phyloP scores from a whole-genome alignment of 116 monocot species.

The Trichopus zeylanicus region DNA sequence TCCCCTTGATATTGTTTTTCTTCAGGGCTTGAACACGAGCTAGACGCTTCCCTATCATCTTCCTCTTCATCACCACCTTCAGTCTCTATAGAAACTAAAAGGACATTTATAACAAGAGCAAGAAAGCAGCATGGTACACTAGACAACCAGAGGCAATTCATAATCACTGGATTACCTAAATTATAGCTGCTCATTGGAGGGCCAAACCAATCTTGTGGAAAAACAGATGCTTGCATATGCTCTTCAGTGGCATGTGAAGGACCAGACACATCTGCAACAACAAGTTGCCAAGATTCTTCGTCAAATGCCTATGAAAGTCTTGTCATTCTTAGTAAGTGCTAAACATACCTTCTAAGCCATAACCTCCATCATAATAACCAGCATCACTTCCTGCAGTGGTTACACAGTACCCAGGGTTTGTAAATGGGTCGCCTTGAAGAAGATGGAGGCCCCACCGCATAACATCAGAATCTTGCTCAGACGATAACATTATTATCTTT shows the following conservation, averaged over 20 bases:
- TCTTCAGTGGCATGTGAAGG: conserved; percentile 48
- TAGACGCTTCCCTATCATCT: conserved; percentile 33
- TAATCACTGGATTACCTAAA: conserved; percentile 35
- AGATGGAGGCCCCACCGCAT: conserved; percentile 62
- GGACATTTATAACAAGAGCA: no score
- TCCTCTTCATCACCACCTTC: conserved; percentile 23
- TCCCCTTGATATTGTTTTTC: conserved; percentile 13
- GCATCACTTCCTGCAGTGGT: conserved; percentile 19
- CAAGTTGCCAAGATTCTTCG: no score
- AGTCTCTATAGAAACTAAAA: conserved; percentile 32
- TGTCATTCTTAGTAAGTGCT: no score
- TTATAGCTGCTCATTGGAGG: conserved; percentile 29
- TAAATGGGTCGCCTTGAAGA: conserved; percentile 47
- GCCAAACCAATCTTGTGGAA: conserved; percentile 57
- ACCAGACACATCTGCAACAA: conserved; percentile 50
- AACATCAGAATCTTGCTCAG: conserved; percentile 73
- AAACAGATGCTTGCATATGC: conserved; percentile 42
- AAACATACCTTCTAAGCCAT: conserved; percentile 39
- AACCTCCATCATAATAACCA: conserved; percentile 33
- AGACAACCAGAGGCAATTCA: neutral
- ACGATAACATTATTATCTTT: conserved; percentile 56
- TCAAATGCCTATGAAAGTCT: no score
- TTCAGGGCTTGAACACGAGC: conserved; percentile 37
- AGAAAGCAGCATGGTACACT: no score
- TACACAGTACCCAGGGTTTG: conserved; percentile 48